Evolutionary conservation across 2,329 filamentous ascomycete genomes (phyloP).

Genomic region (Tympanopsis confertula): DNA sequence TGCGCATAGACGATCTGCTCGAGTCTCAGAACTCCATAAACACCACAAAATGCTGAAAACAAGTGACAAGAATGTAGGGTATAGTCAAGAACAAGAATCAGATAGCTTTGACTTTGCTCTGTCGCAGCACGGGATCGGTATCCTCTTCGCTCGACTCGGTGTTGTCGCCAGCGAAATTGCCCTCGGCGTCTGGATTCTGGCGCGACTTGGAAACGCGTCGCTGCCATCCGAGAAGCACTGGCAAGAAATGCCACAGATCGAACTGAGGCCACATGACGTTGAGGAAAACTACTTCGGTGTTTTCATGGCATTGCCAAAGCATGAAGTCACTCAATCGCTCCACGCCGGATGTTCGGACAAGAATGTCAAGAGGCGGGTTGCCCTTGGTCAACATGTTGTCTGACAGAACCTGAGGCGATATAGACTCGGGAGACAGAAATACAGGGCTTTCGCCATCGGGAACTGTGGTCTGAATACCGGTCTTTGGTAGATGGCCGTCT

Average conservation of each 20-base stretch:
- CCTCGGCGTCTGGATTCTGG: background rate
- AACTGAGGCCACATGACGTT: slow-evolving; percentile 66
- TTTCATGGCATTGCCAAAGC: slow-evolving; percentile 66
- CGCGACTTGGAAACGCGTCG: slow-evolving; percentile 9
- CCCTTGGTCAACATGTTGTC: slow-evolving; percentile 56
- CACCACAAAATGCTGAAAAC: too few species aligned
- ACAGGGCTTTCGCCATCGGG: slow-evolving; percentile 15
- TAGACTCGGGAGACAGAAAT: slow-evolving; percentile 56
- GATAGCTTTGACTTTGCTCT: too few species aligned
- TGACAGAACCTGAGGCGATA: slow-evolving; percentile 49
- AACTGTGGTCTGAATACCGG: slow-evolving; percentile 7
- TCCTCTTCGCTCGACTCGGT: background rate
- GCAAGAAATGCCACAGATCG: slow-evolving; percentile 61
- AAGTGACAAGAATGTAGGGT: too few species aligned
- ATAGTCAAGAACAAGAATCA: too few species aligned
- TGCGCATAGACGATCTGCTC: too few species aligned
- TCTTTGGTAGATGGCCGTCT: slow-evolving; percentile 11
- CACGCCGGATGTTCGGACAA: slow-evolving; percentile 61
- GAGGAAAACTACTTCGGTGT: slow-evolving; percentile 59
- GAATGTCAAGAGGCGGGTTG: slow-evolving; percentile 55
- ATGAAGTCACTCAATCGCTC: slow-evolving; percentile 64
- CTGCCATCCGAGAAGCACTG: slow-evolving; percentile 58
- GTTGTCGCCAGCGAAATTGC: background rate
- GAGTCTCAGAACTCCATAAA: too few species aligned
- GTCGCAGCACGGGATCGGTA: too few species aligned